These are phyloP conservation scores for Magnaporthales sp. DNA, from an alignment of 2,329 filamentous ascomycete species.

Conservation along the genomic window DNA sequence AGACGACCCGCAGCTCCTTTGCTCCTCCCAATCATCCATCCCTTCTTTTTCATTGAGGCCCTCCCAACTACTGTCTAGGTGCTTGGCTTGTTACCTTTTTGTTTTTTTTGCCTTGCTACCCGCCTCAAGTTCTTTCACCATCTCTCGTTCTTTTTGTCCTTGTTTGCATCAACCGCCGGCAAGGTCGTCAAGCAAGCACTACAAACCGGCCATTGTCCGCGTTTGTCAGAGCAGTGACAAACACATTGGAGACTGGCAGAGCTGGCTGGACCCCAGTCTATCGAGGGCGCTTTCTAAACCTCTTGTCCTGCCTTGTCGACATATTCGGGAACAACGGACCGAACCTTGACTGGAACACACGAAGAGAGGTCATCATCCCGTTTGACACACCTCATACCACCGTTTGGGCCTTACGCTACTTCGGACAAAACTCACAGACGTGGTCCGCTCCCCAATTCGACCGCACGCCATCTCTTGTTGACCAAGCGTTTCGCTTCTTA, in stretches of 20 bases:
- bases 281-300: background rate
- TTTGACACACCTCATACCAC: background rate
- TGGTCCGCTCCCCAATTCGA: background rate
- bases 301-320: background rate
- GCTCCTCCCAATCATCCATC: background rate
- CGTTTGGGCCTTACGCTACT: background rate
- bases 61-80: background rate
- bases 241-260: constrained; percentile 1
- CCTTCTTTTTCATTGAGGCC: background rate
- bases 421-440: background rate
- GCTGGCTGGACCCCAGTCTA: constrained; percentile 1
- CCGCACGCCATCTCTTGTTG: background rate
- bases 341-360: background rate
- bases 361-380: background rate
- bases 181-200: background rate
- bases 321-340: background rate
- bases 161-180: background rate
- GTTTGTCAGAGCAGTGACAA: background rate
- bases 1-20: background rate
- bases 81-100: background rate
- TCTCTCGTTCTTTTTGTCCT: background rate
- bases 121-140: background rate
- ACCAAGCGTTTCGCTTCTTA: background rate
- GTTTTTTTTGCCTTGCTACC: background rate
- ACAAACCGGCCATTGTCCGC: background rate